Evolutionary conservation across 2,329 filamentous ascomycete species (phyloP).

Genomic region (Alternaria ethzedia): DNA sequence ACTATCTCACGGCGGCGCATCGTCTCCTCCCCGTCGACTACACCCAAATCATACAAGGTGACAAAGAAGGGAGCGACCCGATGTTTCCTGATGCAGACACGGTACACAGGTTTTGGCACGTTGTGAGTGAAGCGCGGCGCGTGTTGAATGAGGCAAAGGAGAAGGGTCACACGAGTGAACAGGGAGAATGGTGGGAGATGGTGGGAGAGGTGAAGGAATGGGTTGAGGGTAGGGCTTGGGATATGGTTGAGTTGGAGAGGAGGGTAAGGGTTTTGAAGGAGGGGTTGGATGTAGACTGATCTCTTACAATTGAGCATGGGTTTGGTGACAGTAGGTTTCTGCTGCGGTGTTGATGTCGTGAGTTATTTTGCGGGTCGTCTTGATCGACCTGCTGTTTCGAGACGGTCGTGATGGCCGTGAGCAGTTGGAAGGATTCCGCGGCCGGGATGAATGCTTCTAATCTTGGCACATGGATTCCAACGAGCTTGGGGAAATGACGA

Average conservation of each 20-base stretch:
- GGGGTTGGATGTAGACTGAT: neutral
- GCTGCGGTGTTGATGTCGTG: neutral
- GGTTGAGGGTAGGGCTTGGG: slow-evolving; percentile 12
- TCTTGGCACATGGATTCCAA: neutral
- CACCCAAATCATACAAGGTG: neutral
- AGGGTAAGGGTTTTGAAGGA: neutral
- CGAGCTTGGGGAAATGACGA: neutral
- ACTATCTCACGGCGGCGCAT: neutral
- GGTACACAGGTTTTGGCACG: slow-evolving; percentile 24
- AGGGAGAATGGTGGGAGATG: slow-evolving; percentile 8
- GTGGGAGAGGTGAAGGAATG: slow-evolving; percentile 11
- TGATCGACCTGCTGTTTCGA: neutral
- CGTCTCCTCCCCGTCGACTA: neutral
- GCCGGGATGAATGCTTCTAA: neutral
- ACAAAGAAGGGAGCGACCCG: neutral
- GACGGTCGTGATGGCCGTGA: no score
- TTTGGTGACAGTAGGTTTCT: neutral
- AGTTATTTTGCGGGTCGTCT: neutral
- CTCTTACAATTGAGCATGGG: neutral
- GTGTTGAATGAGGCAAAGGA: slow-evolving; percentile 17
- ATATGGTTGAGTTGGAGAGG: neutral
- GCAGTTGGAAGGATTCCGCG: neutral
- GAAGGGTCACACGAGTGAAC: neutral
- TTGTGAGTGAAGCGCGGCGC: slow-evolving; percentile 14
- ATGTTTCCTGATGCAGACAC: slow-evolving; percentile 18